Conservation (phyloP, 768 basidiomycete genomes). For the Leccinum longicurvipes region DNA sequence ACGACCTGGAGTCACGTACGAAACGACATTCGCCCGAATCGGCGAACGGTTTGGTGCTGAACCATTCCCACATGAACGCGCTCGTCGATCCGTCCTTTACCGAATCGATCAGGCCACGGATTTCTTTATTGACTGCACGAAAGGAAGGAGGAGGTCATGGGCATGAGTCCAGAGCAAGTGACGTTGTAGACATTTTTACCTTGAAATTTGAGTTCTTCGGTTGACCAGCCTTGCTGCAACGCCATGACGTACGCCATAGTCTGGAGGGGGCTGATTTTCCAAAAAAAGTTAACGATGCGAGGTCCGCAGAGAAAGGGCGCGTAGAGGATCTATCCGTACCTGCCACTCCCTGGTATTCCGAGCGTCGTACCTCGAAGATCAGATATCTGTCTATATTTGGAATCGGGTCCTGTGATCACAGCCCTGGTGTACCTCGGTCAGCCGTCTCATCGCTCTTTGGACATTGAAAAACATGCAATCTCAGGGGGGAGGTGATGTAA, state of each 20-base stretch:
- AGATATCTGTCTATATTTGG: constrained; percentile 62
- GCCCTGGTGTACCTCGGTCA: constrained; percentile 53
- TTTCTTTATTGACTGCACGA: constrained; percentile 70
- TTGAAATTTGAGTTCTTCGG: constrained; percentile 64
- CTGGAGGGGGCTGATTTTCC: constrained; percentile 60
- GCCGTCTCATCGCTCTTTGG: not conserved
- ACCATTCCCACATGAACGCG: constrained; percentile 96
- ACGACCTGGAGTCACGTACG: constrained; percentile 43
- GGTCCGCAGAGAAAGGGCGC: not conserved
- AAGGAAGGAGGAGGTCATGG: not conserved
- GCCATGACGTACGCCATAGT: constrained; percentile 98
- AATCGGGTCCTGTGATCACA: constrained; percentile 78
- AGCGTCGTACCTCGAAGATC: constrained; percentile 80
- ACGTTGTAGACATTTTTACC: constrained; percentile 49
- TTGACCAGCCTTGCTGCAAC: constrained; percentile 77
- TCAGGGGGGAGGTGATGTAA: constrained; percentile 84
- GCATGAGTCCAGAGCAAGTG: not conserved
- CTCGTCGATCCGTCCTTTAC: constrained; percentile 88
- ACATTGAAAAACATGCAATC: constrained; percentile 55
- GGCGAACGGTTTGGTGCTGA: constrained; percentile 77
- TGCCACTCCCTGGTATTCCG: constrained; percentile 87
- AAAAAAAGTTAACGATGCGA: not conserved
- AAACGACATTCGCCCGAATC: constrained; percentile 80
- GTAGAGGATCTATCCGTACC: constrained; percentile 40
- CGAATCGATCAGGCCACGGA: constrained; percentile 75